A percentile compares a stretch with the other conserved stretches of the same genome.
These are phyloP conservation scores for Achaetomium macrosporum DNA, from an alignment of 2,329 filamentous ascomycete genomes.

Conservation along the genomic window DNA sequence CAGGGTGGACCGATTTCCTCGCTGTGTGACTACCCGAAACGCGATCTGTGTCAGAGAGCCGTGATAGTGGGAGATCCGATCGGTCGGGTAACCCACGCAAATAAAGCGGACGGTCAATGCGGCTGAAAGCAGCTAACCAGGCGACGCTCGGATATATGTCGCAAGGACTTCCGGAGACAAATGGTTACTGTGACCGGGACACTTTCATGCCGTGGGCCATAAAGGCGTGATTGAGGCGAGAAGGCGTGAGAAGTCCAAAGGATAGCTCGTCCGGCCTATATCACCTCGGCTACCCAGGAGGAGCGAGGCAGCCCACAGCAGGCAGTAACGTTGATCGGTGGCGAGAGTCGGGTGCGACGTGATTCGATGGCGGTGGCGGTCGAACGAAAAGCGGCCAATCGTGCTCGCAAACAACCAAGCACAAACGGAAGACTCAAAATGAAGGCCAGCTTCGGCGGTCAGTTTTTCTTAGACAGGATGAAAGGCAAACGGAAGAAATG, in stretches of 20 bases:
- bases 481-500: conserved; percentile 5
- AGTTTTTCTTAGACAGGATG: neutral
- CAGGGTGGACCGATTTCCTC: conserved; percentile 7
- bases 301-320: neutral
- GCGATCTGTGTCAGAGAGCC: conserved; percentile 14
- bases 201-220: neutral
- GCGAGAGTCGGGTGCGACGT: conserved; percentile 7
- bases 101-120: conserved; percentile 8
- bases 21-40: conserved; percentile 17
- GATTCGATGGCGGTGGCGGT: conserved; percentile 3
- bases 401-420: conserved; percentile 7
- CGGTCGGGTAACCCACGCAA: conserved; percentile 11
- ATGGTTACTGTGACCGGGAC: neutral
- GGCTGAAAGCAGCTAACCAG: neutral
- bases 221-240: neutral
- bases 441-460: conserved; percentile 23
- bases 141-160: neutral
- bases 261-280: neutral
- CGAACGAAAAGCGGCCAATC: conserved; percentile 11
- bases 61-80: conserved; percentile 16
- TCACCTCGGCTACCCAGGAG: neutral
- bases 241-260: neutral
- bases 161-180: neutral
- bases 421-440: conserved; percentile 15
- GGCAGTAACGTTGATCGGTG: conserved; percentile 2